Evolutionary conservation across 495 filamentous ascomycete genomes (phyloP).

Genomic region (Cryomyces minteri): DNA sequence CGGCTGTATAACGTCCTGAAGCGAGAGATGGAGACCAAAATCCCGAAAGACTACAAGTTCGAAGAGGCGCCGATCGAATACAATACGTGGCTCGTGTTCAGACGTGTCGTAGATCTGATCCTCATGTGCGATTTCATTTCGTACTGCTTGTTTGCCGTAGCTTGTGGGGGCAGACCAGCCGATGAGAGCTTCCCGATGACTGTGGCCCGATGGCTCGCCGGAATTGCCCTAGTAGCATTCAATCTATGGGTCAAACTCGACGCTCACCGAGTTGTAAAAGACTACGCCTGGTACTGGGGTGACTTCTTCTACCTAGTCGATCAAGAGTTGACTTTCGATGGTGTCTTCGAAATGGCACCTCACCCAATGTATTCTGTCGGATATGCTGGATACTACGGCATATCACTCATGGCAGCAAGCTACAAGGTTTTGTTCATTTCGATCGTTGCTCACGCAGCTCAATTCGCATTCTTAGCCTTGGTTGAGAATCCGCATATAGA

Average conservation of each 20-base stretch:
- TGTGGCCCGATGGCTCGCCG: slow-evolving; percentile 59
- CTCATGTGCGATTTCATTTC: slow-evolving; percentile 97
- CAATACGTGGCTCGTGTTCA: slow-evolving; percentile 96
- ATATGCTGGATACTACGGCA: slow-evolving; percentile 95
- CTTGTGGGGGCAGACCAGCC: slow-evolving; percentile 57
- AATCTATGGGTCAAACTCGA: slow-evolving; percentile 99
- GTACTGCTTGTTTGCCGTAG: slow-evolving; percentile 87
- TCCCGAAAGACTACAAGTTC: slow-evolving; percentile 84
- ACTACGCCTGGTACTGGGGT: slow-evolving; percentile 99
- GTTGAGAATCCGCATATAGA: slow-evolving; percentile 98
- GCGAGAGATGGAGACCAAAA: slow-evolving; percentile 80
- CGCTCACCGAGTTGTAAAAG: slow-evolving; percentile 95
- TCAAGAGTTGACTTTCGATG: slow-evolving; percentile 93
- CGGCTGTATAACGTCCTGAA: slow-evolving; percentile 68
- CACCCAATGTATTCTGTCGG: slow-evolving; percentile 99
- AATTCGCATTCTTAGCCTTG: slow-evolving; percentile 76
- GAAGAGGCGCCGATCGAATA: slow-evolving; percentile 89
- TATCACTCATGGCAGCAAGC: slow-evolving; percentile 96
- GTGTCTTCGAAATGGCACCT: slow-evolving; percentile 97
- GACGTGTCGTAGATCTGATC: slow-evolving; percentile 85
- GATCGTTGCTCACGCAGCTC: slow-evolving; percentile 81
- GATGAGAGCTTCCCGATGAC: slow-evolving; percentile 54
- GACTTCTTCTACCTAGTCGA: slow-evolving; percentile 99
- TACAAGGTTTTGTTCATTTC: slow-evolving; percentile 95
- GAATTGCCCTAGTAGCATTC: slow-evolving; percentile 68